Base-by-base conservation (phyloP, 805 yeast genomes). In the Yamadazyma insecticola region DNA sequence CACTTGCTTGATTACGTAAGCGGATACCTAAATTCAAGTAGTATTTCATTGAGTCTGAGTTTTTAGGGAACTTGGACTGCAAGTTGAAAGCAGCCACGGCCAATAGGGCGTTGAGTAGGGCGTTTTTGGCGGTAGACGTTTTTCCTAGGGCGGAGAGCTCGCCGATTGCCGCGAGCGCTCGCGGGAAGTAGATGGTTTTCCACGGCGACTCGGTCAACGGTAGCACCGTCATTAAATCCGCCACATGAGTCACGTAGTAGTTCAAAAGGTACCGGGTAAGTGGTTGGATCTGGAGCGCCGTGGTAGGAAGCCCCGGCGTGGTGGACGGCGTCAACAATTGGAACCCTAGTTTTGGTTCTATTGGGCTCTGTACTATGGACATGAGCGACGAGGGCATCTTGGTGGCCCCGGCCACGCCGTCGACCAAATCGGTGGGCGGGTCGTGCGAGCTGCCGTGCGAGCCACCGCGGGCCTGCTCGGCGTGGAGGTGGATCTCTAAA, bases 61-160 rank as follows among this genome's bases (percentile, higher is more conserved):
- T 79, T 34, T 78, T 74, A 1, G 72, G 70, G 54, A 80, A 82
- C 47, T 78, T 81, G 39, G 84, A 73, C 49, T 82, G 89, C 28
- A 87, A 53, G 48, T 84, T 81, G 58, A 82, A 86, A 3, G 95
- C 92, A 16, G 84, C 72, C 4, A 83, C 89, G 0, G 95, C 92
- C 27, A 87, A 53, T 7, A 86, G 53, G 0, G 95, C 92, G 59
- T 86, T 81, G 24, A 87, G 57, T 12, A 86, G 57, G 1, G 94
- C 86, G 49, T 82, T 79, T 41, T 86, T 73, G 5, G 95, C 87
- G 36, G 75, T 71, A 1, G 89, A 73, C 0, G 95, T 82, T 31
- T 64, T 64, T 0, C 95, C 95, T 24, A 79, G 53, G 2, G 88
- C 78, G 16, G 79, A 73, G 16, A 85, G 57, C 48, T 87, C 95